Percentiles rank a stretch among this genome's conserved stretches.
These are phyloP conservation scores for Paradendryphiella salina DNA, from an alignment of 2,329 filamentous ascomycete species.

Conservation along the genomic window DNA sequence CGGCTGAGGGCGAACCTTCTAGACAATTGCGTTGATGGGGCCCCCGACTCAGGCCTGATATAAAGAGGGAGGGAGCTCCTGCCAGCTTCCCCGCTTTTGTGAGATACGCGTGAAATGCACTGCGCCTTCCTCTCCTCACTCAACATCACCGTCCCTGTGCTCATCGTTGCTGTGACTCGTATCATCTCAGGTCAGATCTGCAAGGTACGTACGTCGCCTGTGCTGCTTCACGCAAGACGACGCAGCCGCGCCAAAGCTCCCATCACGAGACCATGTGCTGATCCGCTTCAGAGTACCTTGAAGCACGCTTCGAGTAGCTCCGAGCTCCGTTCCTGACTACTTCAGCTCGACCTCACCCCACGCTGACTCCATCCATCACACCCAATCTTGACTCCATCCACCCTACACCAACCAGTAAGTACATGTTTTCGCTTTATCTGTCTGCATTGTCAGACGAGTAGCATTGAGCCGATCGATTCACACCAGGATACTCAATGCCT, in stretches of 20 bases:
- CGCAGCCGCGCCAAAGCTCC: slow-evolving; percentile 37
- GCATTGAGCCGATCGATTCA: slow-evolving; percentile 9
- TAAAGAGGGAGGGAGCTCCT: slow-evolving; percentile 19
- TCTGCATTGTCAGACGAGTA: background rate
- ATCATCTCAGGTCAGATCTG: slow-evolving; percentile 19
- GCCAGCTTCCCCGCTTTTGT: slow-evolving; percentile 23
- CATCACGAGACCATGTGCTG: slow-evolving; percentile 43
- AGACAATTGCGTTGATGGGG: slow-evolving; percentile 12
- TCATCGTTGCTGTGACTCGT: slow-evolving; percentile 5
- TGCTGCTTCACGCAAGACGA: slow-evolving; percentile 24
- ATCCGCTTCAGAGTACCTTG: slow-evolving; percentile 30
- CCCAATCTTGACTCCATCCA: slow-evolving; percentile 10
- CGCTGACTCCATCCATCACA: slow-evolving; percentile 12
- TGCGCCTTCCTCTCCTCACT: slow-evolving; percentile 13
- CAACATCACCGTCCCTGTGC: slow-evolving; percentile 2
- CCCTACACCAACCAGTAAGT: slow-evolving; percentile 39
- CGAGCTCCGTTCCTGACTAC: slow-evolving; percentile 36
- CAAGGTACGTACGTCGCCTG: slow-evolving; percentile 33
- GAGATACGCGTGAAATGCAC: slow-evolving; percentile 14
- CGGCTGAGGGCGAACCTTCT: slow-evolving; percentile 13
- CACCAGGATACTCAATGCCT: background rate
- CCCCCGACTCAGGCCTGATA: slow-evolving; percentile 6
- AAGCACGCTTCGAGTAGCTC: slow-evolving; percentile 16
- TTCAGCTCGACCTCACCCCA: slow-evolving; percentile 29
- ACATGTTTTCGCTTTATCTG: background rate